Conservation (phyloP, 1,284 basidiomycete species). For the Ganoderma boninense region DNA sequence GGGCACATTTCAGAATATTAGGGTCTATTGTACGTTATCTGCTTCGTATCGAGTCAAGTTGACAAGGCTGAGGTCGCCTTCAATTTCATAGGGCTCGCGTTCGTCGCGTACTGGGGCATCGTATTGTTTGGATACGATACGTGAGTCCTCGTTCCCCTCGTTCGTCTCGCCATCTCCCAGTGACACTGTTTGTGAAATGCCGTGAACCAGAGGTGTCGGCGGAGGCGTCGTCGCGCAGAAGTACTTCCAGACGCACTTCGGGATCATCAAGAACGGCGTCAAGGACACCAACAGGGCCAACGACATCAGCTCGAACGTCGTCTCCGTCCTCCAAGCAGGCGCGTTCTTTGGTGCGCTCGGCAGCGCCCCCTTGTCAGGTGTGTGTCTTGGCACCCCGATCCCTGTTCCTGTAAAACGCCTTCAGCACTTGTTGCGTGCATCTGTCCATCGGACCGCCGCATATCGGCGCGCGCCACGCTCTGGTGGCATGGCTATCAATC, state of each 20-base stretch:
- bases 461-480: neutral
- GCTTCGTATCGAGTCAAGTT: too few relatives aligned
- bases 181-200: neutral
- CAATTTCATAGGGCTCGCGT: conserved; percentile 64
- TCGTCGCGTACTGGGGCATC: conserved; percentile 80
- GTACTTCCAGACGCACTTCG: conserved; percentile 71
- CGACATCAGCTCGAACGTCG: conserved; percentile 69
- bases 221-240: conserved; percentile 70
- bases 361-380: conserved; percentile 70
- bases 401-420: too few relatives aligned
- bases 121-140: conserved; percentile 82
- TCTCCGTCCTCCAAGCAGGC: conserved; percentile 82
- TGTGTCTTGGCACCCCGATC: too few relatives aligned
- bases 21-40: conserved; percentile 62
- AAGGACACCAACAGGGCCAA: conserved; percentile 46
- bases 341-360: conserved; percentile 82
- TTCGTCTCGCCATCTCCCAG: too few relatives aligned
- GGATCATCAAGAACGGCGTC: conserved; percentile 51
- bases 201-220: conserved; percentile 53
- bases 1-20: conserved; percentile 56
- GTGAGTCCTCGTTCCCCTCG: conserved; percentile 49
- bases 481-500: rapidly evolving
- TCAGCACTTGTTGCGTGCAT: too few relatives aligned
- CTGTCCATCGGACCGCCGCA: neutral
- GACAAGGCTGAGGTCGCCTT: too few relatives aligned